Evolutionary conservation across 2,329 filamentous ascomycete species (phyloP).

Genomic region (Aspergillus floridensis): DNA sequence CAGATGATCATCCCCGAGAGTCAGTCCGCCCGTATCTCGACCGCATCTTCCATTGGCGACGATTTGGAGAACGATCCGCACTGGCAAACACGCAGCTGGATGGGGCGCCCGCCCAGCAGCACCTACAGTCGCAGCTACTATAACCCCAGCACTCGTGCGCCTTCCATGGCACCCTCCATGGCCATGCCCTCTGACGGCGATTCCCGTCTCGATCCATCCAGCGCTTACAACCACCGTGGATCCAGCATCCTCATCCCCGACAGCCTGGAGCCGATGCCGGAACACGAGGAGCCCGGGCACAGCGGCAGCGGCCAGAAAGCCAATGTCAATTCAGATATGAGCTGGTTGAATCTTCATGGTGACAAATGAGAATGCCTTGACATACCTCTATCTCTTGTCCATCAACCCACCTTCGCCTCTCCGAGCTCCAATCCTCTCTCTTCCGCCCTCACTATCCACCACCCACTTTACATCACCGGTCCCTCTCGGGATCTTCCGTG

Average conservation of each 20-base stretch:
- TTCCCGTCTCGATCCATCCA: constrained; percentile 17
- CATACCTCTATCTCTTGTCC: no score
- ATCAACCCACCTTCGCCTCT: not conserved
- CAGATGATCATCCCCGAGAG: constrained; percentile 38
- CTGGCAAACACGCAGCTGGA: constrained; percentile 30
- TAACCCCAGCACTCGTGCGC: constrained; percentile 26
- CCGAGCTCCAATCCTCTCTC: not conserved
- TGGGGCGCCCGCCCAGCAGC: constrained; percentile 41
- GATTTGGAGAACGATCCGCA: constrained; percentile 31
- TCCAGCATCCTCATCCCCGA: constrained; percentile 37
- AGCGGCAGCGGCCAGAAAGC: not conserved
- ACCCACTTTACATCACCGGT: not conserved
- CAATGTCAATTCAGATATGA: constrained; percentile 42
- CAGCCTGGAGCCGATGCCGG: constrained; percentile 23
- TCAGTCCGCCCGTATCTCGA: constrained; percentile 45
- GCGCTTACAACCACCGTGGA: constrained; percentile 22
- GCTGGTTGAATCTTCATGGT: constrained; percentile 43
- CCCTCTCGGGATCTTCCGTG: not conserved
- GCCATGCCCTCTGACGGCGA: constrained; percentile 14
- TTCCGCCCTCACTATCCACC: not conserved
- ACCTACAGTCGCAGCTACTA: constrained; percentile 42
- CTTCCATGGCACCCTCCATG: constrained; percentile 17
- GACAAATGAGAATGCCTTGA: constrained; percentile 19
- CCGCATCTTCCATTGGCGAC: constrained; percentile 41
- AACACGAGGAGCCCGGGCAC: not conserved